Evolutionary conservation across 2,329 filamentous ascomycete species (phyloP).

Genomic region (Didymella pinodella): DNA sequence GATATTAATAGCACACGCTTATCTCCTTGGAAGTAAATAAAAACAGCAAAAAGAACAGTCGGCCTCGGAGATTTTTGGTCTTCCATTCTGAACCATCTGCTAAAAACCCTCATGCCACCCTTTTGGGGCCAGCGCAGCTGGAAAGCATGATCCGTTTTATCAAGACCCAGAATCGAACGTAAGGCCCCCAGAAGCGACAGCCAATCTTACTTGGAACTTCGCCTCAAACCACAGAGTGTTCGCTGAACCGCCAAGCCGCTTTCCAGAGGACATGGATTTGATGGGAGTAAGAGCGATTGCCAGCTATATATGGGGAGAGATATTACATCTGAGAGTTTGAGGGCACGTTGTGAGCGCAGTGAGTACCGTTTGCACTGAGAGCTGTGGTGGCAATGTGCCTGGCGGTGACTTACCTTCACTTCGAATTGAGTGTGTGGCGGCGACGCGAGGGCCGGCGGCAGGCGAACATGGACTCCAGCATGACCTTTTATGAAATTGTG

Average conservation of each 20-base stretch:
- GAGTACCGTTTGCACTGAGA: too few species aligned
- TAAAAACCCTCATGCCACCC: background rate
- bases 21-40: too few species aligned
- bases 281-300: background rate
- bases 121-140: background rate
- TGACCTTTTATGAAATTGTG: too few species aligned
- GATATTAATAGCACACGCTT: too few species aligned
- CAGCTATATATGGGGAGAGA: too few species aligned
- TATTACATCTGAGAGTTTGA: too few species aligned
- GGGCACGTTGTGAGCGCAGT: too few species aligned
- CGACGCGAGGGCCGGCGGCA: too few species aligned
- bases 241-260: background rate
- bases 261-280: background rate
- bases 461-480: too few species aligned
- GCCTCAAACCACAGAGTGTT: background rate
- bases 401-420: too few species aligned
- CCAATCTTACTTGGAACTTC: background rate
- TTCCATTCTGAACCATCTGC: constrained; percentile 1
- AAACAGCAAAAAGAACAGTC: background rate
- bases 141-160: background rate
- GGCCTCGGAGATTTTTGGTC: background rate
- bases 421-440: too few species aligned
- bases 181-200: background rate
- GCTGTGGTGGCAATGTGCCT: too few species aligned
- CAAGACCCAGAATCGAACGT: background rate